A percentile compares a stretch with the other conserved stretches of the same genome.
phyloP scores from a whole-genome alignment of 2,329 filamentous ascomycete species.

The Sarocladium brachiariae region DNA sequence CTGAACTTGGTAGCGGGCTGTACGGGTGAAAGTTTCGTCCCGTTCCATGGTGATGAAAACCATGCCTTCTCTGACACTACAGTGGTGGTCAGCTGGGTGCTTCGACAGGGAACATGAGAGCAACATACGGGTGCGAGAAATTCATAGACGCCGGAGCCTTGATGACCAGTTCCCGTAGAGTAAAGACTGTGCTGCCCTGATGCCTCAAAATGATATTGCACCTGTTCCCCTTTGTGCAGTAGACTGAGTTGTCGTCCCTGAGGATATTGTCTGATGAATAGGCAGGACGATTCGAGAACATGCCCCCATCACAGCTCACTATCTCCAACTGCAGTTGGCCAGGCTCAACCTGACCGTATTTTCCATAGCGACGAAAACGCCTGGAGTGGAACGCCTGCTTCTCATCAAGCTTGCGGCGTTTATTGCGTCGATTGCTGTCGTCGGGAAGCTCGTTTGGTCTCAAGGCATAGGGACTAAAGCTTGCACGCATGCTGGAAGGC shows the following conservation, averaged over 20 bases:
- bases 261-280: constrained; percentile 77
- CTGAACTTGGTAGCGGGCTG: constrained; percentile 68
- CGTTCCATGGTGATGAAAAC: constrained; percentile 84
- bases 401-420: constrained; percentile 67
- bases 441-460: constrained; percentile 35
- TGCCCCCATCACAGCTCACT: constrained; percentile 80
- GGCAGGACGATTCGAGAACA: constrained; percentile 53
- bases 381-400: constrained; percentile 40
- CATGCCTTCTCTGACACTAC: constrained; percentile 79
- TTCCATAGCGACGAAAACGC: constrained; percentile 74
- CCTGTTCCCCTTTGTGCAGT: constrained; percentile 79
- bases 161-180: constrained; percentile 78
- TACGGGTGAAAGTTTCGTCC: constrained; percentile 66
- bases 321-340: constrained; percentile 81
- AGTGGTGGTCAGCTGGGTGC: background rate
- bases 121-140: constrained; percentile 77
- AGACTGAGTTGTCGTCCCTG: constrained; percentile 72
- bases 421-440: constrained; percentile 44
- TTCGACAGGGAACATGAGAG: background rate
- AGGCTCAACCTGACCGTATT: constrained; percentile 79
- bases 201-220: constrained; percentile 86
- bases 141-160: constrained; percentile 68
- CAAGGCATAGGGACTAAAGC: constrained; percentile 19
- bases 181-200: constrained; percentile 73
- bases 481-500: background rate